A percentile compares a stretch with the other conserved stretches of the same genome.
These are phyloP conservation scores for Fulvia fulva DNA, from an alignment of 2,329 filamentous ascomycete genomes.

Conservation along the genomic window DNA sequence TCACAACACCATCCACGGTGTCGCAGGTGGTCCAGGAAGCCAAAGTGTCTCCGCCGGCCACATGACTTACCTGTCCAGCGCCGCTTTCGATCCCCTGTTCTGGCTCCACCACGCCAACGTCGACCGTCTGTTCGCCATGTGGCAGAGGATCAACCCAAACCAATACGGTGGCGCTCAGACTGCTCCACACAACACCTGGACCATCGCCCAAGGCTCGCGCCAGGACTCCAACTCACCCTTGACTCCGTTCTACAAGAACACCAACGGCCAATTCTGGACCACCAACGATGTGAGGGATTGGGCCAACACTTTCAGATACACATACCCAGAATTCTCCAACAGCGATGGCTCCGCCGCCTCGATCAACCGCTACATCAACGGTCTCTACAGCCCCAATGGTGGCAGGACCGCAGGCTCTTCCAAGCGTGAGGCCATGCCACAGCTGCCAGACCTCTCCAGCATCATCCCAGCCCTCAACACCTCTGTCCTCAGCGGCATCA, in stretches of 20 bases:
- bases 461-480: neutral
- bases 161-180: slow-evolving; percentile 24
- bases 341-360: slow-evolving; percentile 37
- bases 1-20: slow-evolving; percentile 28
- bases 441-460: neutral
- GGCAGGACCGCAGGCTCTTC: slow-evolving; percentile 32
- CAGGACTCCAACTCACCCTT: slow-evolving; percentile 22
- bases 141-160: slow-evolving; percentile 52
- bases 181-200: slow-evolving; percentile 30
- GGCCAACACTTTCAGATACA: slow-evolving; percentile 64
- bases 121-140: slow-evolving; percentile 71
- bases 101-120: slow-evolving; percentile 72
- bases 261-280: slow-evolving; percentile 62
- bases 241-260: slow-evolving; percentile 62
- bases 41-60: slow-evolving; percentile 47
- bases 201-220: slow-evolving; percentile 24
- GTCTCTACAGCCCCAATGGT: slow-evolving; percentile 50
- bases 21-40: slow-evolving; percentile 21
- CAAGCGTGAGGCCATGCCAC: slow-evolving; percentile 24
- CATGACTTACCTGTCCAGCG: slow-evolving; percentile 65
- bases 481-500: slow-evolving; percentile 5
- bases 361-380: slow-evolving; percentile 49
- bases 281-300: slow-evolving; percentile 56
- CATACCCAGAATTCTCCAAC: slow-evolving; percentile 64
- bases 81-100: slow-evolving; percentile 78